Evolutionary conservation across 129 eudicot species (phyloP).

Genomic region (Calendula officinalis): DNA sequence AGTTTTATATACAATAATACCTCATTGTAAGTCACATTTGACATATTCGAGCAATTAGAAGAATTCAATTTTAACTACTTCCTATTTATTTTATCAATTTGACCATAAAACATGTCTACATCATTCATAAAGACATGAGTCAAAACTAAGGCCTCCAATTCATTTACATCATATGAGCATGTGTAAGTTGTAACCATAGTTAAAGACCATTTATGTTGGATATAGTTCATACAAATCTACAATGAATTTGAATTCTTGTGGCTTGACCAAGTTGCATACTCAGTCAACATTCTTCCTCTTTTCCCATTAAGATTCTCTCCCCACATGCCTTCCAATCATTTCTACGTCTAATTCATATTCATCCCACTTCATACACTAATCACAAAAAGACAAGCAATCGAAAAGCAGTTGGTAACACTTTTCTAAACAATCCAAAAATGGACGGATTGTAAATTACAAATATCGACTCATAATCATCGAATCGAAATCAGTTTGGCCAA

Average conservation of each 20-base stretch:
- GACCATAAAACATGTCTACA: too few species aligned
- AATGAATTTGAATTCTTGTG: slow-evolving; percentile 15
- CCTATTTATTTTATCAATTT: too few species aligned
- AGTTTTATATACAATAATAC: too few species aligned
- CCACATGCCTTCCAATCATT: slow-evolving; percentile 56
- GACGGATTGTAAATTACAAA: slow-evolving; percentile 13
- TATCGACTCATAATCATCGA: slow-evolving; percentile 11
- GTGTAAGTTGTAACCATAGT: background rate
- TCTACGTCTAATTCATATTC: slow-evolving; percentile 49
- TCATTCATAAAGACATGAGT: too few species aligned
- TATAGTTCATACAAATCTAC: slow-evolving; percentile 27
- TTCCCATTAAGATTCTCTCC: slow-evolving; percentile 23
- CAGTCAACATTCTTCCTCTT: slow-evolving; percentile 36
- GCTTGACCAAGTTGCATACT: slow-evolving; percentile 26
- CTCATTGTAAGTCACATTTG: too few species aligned
- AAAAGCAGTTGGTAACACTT: slow-evolving; percentile 23
- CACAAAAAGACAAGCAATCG: slow-evolving; percentile 27
- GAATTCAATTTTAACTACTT: too few species aligned
- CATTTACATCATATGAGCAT: background rate
- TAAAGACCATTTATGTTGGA: slow-evolving; percentile 9
- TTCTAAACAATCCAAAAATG: slow-evolving; percentile 22
- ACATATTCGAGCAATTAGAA: too few species aligned
- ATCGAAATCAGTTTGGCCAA: slow-evolving; percentile 16
- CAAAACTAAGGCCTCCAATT: too few species aligned
- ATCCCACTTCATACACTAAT: slow-evolving; percentile 35